Base-by-base conservation (phyloP, 768 basidiomycete genomes). In the Lactarius indigo region DNA sequence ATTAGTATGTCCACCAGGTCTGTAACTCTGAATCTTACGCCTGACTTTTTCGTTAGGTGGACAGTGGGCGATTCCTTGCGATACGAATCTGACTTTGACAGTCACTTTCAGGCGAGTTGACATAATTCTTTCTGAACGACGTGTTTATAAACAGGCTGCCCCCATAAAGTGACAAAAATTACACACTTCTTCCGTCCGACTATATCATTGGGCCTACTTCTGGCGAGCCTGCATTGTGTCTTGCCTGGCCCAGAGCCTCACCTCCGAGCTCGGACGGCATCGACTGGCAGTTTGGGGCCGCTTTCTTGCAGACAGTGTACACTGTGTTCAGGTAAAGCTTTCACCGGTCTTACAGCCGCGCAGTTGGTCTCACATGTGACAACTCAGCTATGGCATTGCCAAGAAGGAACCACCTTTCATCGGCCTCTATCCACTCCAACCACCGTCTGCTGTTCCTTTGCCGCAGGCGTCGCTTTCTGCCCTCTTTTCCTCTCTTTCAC, bases 221-320 rank as follows among this genome's bases (percentile, higher is more conserved):
- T 54, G 86, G 86, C 9, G 81, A 87, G 73, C 87, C 89, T 0
- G 80, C 82, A 65, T 74, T 90, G 17, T 93, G 91, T 75, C 76
- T 92, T 52, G 78, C 89, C 30, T 93, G 91, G 91, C 91, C 90
- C 1, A 79, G 77, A 69, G 90, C 89, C 5, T 75, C 79, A 23
- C 80, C 85, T 9, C 91, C 90, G 0, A 88, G 81, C 64, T 68
- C 86, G 17, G 88, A 92, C 74, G 91, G 89, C 17, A 82, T 93
- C 61, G 91, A 93, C 72, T 93, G 91, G 91, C 89, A 92, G 74
- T 79, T 93, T 58, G 90, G 89, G 26, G 74, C 83, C 1, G 81
- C 87, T 0, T 92, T 92, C 74, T 72, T 93, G 63, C 81, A 87
- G 39, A 90, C 89, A 2, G 90, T 92, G 0, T 93, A 92, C 74